A percentile compares a stretch with the other conserved stretches of the same genome.
These are phyloP conservation scores for Rubroboletus satanas DNA, from an alignment of 768 basidiomycete species.

Conservation along the genomic window DNA sequence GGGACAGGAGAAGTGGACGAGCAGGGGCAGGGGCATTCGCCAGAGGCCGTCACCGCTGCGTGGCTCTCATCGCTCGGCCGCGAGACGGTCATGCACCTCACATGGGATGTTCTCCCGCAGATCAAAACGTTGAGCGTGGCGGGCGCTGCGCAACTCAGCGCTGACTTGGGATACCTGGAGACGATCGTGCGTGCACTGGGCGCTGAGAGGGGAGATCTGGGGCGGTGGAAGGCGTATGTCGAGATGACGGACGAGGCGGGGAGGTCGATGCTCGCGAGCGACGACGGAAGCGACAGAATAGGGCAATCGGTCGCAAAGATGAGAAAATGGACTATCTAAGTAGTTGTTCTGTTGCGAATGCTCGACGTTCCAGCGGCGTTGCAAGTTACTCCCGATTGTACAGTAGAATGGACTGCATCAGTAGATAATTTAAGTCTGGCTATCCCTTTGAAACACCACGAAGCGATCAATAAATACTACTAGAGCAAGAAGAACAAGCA, in stretches of 20 bases:
- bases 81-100: conserved; percentile 71
- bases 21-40: conserved; percentile 42
- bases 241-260: conserved; percentile 54
- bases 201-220: conserved; percentile 78
- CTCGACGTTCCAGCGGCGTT: background rate
- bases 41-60: conserved; percentile 80
- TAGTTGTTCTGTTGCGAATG: no score
- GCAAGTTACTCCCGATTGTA: conserved; percentile 5
- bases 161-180: conserved; percentile 84
- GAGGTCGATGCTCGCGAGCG: conserved; percentile 11
- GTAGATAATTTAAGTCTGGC: conserved; percentile 2
- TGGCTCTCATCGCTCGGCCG: conserved; percentile 93
- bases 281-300: conserved; percentile 20
- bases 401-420: background rate
- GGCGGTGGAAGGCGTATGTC: conserved; percentile 72
- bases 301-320: conserved; percentile 26
- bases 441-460: background rate
- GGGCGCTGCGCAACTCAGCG: conserved; percentile 79
- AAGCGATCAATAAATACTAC: conserved; percentile 15
- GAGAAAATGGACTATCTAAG: conserved; percentile 29
- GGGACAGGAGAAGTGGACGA: conserved; percentile 2
- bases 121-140: conserved; percentile 58
- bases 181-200: conserved; percentile 90
- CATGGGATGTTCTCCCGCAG: conserved; percentile 61
- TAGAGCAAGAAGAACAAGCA: conserved; percentile 9